phyloP scores from a whole-genome alignment of 345 rosid species.

The Populus simonii region DNA sequence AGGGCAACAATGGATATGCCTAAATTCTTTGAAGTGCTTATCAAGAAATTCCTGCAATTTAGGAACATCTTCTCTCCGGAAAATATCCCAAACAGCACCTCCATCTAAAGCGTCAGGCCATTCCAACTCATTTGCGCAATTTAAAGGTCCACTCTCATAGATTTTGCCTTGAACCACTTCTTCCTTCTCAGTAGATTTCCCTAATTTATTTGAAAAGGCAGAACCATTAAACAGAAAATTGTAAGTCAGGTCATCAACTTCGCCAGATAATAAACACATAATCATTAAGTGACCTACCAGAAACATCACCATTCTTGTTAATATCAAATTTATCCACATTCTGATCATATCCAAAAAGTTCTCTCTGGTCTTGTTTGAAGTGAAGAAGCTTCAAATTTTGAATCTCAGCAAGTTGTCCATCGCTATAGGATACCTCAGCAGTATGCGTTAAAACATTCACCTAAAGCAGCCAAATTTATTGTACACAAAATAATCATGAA shows the following conservation, averaged over 20 bases:
- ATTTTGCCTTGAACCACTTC: constrained; percentile 1
- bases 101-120: constrained; percentile 31
- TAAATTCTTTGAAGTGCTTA: constrained; percentile 66
- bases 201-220: constrained; percentile 2
- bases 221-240: background rate
- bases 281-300: background rate
- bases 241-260: background rate
- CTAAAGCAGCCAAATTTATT: constrained; percentile 28
- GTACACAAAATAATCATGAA: background rate
- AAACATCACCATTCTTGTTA: background rate
- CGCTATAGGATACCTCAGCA: constrained; percentile 33
- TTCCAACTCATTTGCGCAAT: constrained; percentile 9
- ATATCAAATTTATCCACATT: constrained; percentile 10
- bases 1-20: constrained; percentile 57
- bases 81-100: constrained; percentile 84
- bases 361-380: constrained; percentile 48
- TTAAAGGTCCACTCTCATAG: constrained; percentile 2
- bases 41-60: constrained; percentile 57
- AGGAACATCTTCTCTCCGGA: constrained; percentile 66
- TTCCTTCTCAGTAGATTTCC: constrained; percentile 8
- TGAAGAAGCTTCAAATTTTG: constrained; percentile 43
- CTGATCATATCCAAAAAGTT: constrained; percentile 36
- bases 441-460: constrained; percentile 68
- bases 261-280: background rate
- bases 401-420: constrained; percentile 12